Evolutionary conservation across 1,139 yeast species (phyloP).

Genomic region (Pichia sp.): DNA sequence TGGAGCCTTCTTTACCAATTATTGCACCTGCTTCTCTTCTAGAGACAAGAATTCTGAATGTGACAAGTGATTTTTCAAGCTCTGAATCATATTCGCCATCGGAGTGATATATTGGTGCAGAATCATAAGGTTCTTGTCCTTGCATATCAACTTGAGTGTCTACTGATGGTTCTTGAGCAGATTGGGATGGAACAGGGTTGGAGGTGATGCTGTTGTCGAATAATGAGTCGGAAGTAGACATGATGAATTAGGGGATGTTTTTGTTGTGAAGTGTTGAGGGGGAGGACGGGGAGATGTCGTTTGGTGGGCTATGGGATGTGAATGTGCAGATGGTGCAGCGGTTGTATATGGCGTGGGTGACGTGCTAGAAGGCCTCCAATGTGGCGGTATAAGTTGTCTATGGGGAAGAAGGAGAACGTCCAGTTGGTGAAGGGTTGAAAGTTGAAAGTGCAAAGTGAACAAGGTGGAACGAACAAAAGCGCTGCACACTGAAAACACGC

Average conservation of each 20-base stretch:
- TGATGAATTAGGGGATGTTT: slow-evolving; percentile 2
- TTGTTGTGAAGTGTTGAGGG: neutral
- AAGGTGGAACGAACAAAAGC: no score
- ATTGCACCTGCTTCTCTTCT: slow-evolving; percentile 89
- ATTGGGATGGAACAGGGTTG: neutral
- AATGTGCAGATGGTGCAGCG: no score
- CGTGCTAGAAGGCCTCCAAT: no score
- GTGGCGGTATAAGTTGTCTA: no score
- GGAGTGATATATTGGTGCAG: neutral
- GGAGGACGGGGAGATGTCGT: neutral
- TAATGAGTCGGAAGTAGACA: slow-evolving; percentile 26
- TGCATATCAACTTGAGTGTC: neutral
- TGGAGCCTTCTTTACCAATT: slow-evolving; percentile 81
- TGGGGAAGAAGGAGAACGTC: no score
- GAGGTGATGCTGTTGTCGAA: slow-evolving; percentile 23
- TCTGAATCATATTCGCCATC: slow-evolving; percentile 11
- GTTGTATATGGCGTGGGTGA: no score
- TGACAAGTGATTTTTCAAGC: slow-evolving; percentile 35
- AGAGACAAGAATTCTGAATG: slow-evolving; percentile 65
- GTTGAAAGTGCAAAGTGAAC: no score
- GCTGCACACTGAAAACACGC: no score
- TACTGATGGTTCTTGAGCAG: neutral
- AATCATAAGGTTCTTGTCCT: neutral
- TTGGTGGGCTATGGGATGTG: neutral
- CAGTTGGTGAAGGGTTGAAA: no score